Base-by-base conservation (phyloP, 2,329 filamentous ascomycete species). In the Thermoascus crustaceus region DNA sequence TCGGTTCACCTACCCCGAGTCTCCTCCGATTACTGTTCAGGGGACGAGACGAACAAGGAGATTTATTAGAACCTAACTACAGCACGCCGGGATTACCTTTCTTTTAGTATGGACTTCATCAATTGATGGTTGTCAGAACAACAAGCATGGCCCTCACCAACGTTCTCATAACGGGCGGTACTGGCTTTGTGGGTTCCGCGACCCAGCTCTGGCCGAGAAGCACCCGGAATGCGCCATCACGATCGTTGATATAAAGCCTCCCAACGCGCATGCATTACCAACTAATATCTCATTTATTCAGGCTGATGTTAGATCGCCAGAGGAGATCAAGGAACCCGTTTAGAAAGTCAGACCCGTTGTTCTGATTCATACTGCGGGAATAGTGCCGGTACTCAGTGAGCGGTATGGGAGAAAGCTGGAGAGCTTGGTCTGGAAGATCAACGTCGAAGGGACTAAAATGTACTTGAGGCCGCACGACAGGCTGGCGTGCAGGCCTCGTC, bases 401-500 rank as follows among this genome's bases (percentile, higher is more conserved):
- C 54, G 60, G 29, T 64, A 60, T 43, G 42, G 47, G 11, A 50
- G 62, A 34, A 48, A 48, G 29, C 35, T 61, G 19, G 53, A 63
- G 40, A 44, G 34, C n/a, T 51, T 54, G 13, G 64, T 73, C 17
- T 71, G 67, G 44, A 57, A 54, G 13, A 55, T 73, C 40, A 78
- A 78, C 50, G 66, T 75, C 25, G 60, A 68, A 16, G 75, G 74
- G 5, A 76, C 75, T 3, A 55, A 30, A 71, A 75, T 47, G 61
- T 76, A 33, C 47, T 78, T 5, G 54, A 66, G 3, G 67, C 66
- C 3, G 61, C 68, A 1, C 58, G 60, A 42, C 48, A 55, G 18
- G 56, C 46, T 27, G 67, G 66, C 1, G 71, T 67, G 25, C 62
- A 58, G 34, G 67, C 60, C 1, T 78, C 29, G 62, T 78, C 30